phyloP scores from a whole-genome alignment of 805 yeast genomes.

The Soucietia sequanensis region DNA sequence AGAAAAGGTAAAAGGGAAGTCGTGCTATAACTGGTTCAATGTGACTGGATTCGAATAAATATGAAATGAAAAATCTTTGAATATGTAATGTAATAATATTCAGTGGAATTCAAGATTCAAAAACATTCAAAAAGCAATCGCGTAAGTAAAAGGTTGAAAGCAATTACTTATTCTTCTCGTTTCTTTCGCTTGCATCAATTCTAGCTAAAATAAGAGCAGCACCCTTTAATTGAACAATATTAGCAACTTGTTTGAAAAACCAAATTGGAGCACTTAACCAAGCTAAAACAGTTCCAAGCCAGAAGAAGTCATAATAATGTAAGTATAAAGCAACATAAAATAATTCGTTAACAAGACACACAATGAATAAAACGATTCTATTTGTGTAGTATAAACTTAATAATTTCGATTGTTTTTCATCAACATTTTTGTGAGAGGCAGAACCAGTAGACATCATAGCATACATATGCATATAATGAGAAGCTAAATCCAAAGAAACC shows the following conservation, averaged over 20 bases:
- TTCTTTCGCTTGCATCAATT: slow-evolving; percentile 61
- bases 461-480: slow-evolving; percentile 98
- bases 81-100: no score
- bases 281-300: slow-evolving; percentile 60
- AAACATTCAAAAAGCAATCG: no score
- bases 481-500: slow-evolving; percentile 81
- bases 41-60: no score
- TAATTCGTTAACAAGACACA: slow-evolving; percentile 91
- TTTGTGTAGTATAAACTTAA: slow-evolving; percentile 85
- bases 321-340: slow-evolving; percentile 89
- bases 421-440: slow-evolving; percentile 79
- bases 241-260: slow-evolving; percentile 86
- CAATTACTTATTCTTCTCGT: slow-evolving; percentile 2
- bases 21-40: no score
- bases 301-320: slow-evolving; percentile 60
- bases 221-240: slow-evolving; percentile 80
- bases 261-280: slow-evolving; percentile 78
- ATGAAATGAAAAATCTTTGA: no score
- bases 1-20: no score
- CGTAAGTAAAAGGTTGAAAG: no score
- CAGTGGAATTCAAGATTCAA: no score
- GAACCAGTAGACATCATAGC: slow-evolving; percentile 83
- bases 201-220: slow-evolving; percentile 83
- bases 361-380: slow-evolving; percentile 75
- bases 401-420: slow-evolving; percentile 65